These are phyloP conservation scores for Ogataea ramenticola DNA, from an alignment of 805 yeast genomes.

Conservation along the genomic window DNA sequence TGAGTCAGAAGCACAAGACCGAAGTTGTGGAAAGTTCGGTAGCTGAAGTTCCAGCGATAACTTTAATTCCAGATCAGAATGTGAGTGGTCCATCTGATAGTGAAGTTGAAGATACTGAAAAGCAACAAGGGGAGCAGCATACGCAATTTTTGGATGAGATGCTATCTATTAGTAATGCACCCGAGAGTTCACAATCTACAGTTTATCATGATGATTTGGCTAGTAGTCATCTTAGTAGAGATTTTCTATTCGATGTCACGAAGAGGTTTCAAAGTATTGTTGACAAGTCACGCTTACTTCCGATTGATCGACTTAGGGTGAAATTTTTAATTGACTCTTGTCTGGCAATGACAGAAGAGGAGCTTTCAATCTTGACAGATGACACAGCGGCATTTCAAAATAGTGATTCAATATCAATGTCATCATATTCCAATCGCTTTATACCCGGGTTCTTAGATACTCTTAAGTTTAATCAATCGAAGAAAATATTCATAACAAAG, in stretches of 20 bases:
- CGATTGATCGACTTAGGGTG: background rate
- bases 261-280: background rate
- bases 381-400: too few species aligned
- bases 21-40: background rate
- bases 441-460: constrained; percentile 6
- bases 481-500: constrained; percentile 9
- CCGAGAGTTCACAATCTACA: background rate
- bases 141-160: background rate
- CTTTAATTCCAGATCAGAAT: background rate
- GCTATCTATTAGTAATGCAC: background rate
- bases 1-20: background rate
- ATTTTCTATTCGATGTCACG: background rate
- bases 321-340: background rate
- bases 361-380: background rate
- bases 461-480: constrained; percentile 19
- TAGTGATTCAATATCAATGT: background rate
- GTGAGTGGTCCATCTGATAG: background rate
- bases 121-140: too few species aligned
- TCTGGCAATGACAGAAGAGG: constrained; percentile 2
- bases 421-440: constrained; percentile 5
- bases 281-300: background rate
- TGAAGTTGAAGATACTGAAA: background rate
- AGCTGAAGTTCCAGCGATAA: background rate
- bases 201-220: background rate
- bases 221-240: background rate